phyloP scores from a whole-genome alignment of 805 yeast species.

The Yarrowia deformans region DNA sequence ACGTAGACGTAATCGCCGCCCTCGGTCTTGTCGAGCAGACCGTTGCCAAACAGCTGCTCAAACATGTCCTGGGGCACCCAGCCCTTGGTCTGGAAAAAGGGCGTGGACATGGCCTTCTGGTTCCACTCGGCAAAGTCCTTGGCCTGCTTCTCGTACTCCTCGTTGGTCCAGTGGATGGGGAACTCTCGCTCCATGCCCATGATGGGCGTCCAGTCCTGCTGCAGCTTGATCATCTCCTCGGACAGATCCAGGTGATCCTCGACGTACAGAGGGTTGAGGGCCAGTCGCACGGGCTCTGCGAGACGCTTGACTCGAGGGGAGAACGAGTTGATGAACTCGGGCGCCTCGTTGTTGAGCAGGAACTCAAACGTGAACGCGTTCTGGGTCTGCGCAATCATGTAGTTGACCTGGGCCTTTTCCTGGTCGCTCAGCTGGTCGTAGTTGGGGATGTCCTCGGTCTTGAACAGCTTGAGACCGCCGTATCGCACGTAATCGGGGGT shows the following conservation, averaged over 20 bases:
- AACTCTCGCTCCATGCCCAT: slow-evolving; percentile 49
- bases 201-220: slow-evolving; percentile 47
- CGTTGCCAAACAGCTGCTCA: slow-evolving; percentile 69
- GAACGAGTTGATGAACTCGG: slow-evolving; percentile 73
- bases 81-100: slow-evolving; percentile 90
- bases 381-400: slow-evolving; percentile 88
- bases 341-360: slow-evolving; percentile 67
- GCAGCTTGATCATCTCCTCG: slow-evolving; percentile 47
- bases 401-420: slow-evolving; percentile 81
- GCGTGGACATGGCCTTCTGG: slow-evolving; percentile 68
- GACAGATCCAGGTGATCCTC: slow-evolving; percentile 48
- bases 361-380: slow-evolving; percentile 90
- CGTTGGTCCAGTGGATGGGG: slow-evolving; percentile 69
- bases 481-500: slow-evolving; percentile 87
- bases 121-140: slow-evolving; percentile 70
- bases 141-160: slow-evolving; percentile 65
- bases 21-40: slow-evolving; percentile 67
- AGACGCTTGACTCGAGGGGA: slow-evolving; percentile 74
- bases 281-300: slow-evolving; percentile 50
- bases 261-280: slow-evolving; percentile 44
- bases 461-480: slow-evolving; percentile 86
- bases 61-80: slow-evolving; percentile 97
- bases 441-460: slow-evolving; percentile 75
- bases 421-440: slow-evolving; percentile 70
- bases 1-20: slow-evolving; percentile 60